Evolutionary conservation across 2,329 filamentous ascomycete genomes (phyloP).

Genomic region (Aspergillus ibericus): DNA sequence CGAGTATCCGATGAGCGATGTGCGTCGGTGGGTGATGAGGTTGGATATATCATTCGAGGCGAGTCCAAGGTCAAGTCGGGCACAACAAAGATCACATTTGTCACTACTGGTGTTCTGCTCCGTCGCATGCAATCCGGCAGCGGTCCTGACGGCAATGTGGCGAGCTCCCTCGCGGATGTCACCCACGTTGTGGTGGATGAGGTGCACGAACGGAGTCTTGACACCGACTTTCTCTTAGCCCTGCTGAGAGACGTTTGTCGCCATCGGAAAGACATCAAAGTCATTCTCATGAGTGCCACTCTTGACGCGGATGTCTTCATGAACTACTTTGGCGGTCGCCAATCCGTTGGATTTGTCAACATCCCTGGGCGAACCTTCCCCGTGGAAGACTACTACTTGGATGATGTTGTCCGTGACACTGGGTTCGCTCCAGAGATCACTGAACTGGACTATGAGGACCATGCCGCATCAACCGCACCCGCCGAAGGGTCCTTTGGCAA

Average conservation of each 20-base stretch:
- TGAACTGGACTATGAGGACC: slow-evolving; percentile 35
- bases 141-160: slow-evolving; percentile 74
- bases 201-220: slow-evolving; percentile 90
- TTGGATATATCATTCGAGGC: slow-evolving; percentile 88
- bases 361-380: slow-evolving; percentile 88
- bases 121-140: slow-evolving; percentile 88
- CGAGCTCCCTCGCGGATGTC: slow-evolving; percentile 79
- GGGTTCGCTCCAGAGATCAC: slow-evolving; percentile 58
- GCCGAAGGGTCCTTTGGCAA: slow-evolving; percentile 60
- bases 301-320: slow-evolving; percentile 84
- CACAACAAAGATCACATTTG: slow-evolving; percentile 86
- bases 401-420: slow-evolving; percentile 80
- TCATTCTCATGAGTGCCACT: slow-evolving; percentile 95
- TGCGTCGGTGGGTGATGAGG: slow-evolving; percentile 75
- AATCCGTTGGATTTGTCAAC: slow-evolving; percentile 75
- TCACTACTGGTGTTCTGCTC: slow-evolving; percentile 91
- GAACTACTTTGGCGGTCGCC: slow-evolving; percentile 73
- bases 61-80: slow-evolving; percentile 73
- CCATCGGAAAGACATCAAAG: slow-evolving; percentile 73
- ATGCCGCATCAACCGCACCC: slow-evolving; percentile 44
- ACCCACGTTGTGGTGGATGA: slow-evolving; percentile 96
- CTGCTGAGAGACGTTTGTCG: slow-evolving; percentile 79
- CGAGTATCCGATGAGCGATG: slow-evolving; percentile 92
- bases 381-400: slow-evolving; percentile 84
- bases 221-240: slow-evolving; percentile 90